These are phyloP conservation scores for Coemansia sp. DNA, from an alignment of 192 early-diverging fungal genomes.

Conservation along the genomic window DNA sequence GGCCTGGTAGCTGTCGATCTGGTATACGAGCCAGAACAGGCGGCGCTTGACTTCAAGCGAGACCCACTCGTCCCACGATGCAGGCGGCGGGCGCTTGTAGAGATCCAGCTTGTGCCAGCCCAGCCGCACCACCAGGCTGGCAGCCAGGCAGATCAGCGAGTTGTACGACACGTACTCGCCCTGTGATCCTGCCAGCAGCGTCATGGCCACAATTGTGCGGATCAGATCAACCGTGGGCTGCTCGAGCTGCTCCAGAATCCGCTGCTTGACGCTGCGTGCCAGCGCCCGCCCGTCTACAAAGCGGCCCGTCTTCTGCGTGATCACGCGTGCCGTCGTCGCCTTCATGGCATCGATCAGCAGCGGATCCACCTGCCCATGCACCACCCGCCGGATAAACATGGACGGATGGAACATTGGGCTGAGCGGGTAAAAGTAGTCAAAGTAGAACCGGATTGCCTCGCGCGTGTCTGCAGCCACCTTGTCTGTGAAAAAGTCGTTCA, in stretches of 20 bases:
- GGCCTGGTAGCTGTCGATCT: constrained; percentile 54
- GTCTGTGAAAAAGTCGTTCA: constrained; percentile 40
- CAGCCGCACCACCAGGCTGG: constrained; percentile 44
- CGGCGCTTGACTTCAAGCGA: constrained; percentile 34
- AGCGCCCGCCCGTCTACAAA: constrained; percentile 31
- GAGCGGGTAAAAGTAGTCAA: constrained; percentile 53
- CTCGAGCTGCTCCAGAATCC: constrained; percentile 39
- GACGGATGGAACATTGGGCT: constrained; percentile 53
- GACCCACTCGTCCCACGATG: constrained; percentile 49
- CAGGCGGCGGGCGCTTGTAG: constrained; percentile 31
- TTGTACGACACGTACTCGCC: constrained; percentile 53
- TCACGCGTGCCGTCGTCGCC: constrained; percentile 38
- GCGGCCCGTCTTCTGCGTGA: constrained; percentile 35
- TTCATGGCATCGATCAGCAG: constrained; percentile 48
- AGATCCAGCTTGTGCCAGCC: constrained; percentile 50
- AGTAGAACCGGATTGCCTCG: constrained; percentile 49
- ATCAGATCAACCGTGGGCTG: constrained; percentile 33
- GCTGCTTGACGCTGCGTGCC: constrained; percentile 38
- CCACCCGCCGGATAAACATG: constrained; percentile 50
- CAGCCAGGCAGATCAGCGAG: constrained; percentile 50
- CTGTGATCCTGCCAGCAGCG: constrained; percentile 41
- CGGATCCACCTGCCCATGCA: constrained; percentile 44
- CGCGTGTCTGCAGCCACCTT: constrained; percentile 30
- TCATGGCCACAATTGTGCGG: constrained; percentile 41
- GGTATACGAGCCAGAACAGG: constrained; percentile 52